Evolutionary conservation across 2,329 filamentous ascomycete genomes (phyloP).

Genomic region (Lomentospora prolificans): DNA sequence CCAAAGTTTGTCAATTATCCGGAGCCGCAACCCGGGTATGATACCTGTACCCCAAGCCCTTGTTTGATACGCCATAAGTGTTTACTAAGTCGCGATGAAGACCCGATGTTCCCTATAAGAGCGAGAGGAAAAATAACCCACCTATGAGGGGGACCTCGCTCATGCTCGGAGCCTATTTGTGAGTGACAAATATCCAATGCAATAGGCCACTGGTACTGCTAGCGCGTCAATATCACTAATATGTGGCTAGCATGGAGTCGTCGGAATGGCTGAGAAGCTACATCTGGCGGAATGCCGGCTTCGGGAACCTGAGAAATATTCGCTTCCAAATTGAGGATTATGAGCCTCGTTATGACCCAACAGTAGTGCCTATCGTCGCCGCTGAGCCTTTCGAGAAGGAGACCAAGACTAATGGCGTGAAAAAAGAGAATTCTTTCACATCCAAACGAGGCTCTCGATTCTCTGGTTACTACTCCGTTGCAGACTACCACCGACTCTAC

Average conservation of each 20-base stretch:
- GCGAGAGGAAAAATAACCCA: slow-evolving; percentile 42
- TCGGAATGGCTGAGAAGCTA: slow-evolving; percentile 41
- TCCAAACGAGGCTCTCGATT: background rate
- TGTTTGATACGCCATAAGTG: background rate
- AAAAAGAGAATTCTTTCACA: background rate
- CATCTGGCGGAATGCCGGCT: slow-evolving; percentile 57
- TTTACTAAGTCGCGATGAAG: slow-evolving; percentile 15
- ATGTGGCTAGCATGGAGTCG: slow-evolving; percentile 37
- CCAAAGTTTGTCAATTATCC: slow-evolving; percentile 25
- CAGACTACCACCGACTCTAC: slow-evolving; percentile 34
- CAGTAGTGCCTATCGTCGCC: slow-evolving; percentile 33
- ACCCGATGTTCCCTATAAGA: slow-evolving; percentile 31
- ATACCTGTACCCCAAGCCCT: background rate
- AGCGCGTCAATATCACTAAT: background rate
- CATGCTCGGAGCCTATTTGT: slow-evolving; percentile 13
- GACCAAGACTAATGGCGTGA: background rate
- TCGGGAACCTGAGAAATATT: slow-evolving; percentile 45
- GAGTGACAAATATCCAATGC: background rate
- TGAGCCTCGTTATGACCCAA: slow-evolving; percentile 36
- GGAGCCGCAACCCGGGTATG: slow-evolving; percentile 24
- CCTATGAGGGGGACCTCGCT: slow-evolving; percentile 35
- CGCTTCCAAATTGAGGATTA: slow-evolving; percentile 39
- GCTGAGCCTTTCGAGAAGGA: slow-evolving; percentile 20
- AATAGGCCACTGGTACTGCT: background rate
- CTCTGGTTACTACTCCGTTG: slow-evolving; percentile 25